Base-by-base conservation (phyloP, 257 asterid genomes). In the Mitragyna speciosa region DNA sequence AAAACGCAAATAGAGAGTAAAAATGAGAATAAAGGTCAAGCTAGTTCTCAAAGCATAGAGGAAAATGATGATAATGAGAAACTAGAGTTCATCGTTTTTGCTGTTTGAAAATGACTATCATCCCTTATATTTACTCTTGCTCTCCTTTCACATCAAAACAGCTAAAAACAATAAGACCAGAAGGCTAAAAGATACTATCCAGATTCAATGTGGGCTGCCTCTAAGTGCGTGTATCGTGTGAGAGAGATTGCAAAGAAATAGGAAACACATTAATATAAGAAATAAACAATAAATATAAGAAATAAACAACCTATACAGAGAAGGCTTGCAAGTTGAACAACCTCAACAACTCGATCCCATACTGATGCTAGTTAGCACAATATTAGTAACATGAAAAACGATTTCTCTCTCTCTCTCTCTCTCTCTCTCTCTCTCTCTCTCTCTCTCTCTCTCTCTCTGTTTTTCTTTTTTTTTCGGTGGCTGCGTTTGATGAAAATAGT, bases 331-430 rank as follows among this genome's bases (percentile, higher is more conserved):
- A 47, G 81, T 66, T 65, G 79, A 80, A 71, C 82, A 61, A 79
- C 84, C 77, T 80, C 87, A 83, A 66, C 82, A 54, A 82, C 68
- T 30, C 64, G 77, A 30, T 36, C 78, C 56, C 64, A 74, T 26
- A 54, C 0, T 70, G 51, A 70, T 81, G 84, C 36, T 26, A 78
- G 31, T 36, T 36, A 28, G 26, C 30, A 70, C 7, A 59, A 17
- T 22, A 12, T 1, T 36, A 36, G 41, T 26, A 71, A 19, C 26
- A 48, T 49, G 22, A 49, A 76, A 71, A 71, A 7, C 8, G 41
- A 71, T 24, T 45, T 36, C 41, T 36, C 41, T 36, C 4, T 36
- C 4, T 4, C 41, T 36, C n/a, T n/a, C n/a, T n/a, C n/a, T n/a
- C n/a, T n/a, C n/a, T 36, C 41, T 36, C 41, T 36, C 4, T 36